These are phyloP conservation scores for Anisodus acutangulus DNA, from an alignment of 257 asterid genomes.

Conservation along the genomic window DNA sequence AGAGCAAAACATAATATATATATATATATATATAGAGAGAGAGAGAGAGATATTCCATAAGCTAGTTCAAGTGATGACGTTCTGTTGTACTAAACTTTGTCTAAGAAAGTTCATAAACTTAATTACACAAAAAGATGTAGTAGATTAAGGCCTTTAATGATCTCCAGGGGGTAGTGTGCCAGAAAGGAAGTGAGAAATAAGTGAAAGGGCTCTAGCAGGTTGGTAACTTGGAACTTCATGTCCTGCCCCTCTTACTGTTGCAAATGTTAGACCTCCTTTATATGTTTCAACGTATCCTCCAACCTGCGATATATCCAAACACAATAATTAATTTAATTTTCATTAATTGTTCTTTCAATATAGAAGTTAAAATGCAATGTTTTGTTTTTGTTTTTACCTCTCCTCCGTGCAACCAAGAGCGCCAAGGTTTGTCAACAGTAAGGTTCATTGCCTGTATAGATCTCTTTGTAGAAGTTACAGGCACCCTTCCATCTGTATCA, in stretches of 20 bases:
- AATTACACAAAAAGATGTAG: not conserved
- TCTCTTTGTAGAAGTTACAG: constrained; percentile 35
- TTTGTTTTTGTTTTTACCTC: not conserved
- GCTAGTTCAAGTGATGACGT: too few species aligned
- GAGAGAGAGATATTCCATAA: too few species aligned
- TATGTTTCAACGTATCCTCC: constrained; percentile 28
- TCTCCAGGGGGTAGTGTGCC: not conserved
- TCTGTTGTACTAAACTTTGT: too few species aligned
- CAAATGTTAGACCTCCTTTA: constrained; percentile 18
- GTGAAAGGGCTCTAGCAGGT: constrained; percentile 26
- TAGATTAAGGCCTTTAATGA: not conserved
- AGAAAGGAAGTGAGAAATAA: constrained; percentile 24
- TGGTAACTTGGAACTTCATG: constrained; percentile 32
- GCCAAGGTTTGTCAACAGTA: constrained; percentile 7
- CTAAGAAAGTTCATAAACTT: too few species aligned
- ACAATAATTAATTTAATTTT: not conserved
- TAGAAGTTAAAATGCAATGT: not conserved
- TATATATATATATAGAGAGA: too few species aligned
- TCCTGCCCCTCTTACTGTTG: constrained; percentile 27
- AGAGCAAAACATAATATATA: too few species aligned
- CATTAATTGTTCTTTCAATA: too few species aligned
- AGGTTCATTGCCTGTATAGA: constrained; percentile 35
- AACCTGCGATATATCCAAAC: constrained; percentile 20
- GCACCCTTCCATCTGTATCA: constrained; percentile 39
- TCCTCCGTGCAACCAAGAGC: constrained; percentile 30